phyloP scores from a whole-genome alignment of 345 rosid genomes.

The Eutrema yunnanense region DNA sequence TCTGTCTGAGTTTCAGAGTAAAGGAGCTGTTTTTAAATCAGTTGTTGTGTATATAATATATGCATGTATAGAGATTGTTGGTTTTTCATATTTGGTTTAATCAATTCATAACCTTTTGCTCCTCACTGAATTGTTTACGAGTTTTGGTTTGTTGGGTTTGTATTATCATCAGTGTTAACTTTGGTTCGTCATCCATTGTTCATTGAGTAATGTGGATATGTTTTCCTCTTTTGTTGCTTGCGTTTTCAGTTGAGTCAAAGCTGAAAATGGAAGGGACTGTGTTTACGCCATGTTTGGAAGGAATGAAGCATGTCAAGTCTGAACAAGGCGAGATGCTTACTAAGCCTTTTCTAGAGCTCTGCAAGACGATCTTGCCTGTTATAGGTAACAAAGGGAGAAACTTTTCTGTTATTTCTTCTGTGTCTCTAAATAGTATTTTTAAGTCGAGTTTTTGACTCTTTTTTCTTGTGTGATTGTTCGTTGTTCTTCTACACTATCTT shows the following conservation, averaged over 20 bases:
- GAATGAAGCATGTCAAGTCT: slow-evolving; percentile 77
- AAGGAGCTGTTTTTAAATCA: background rate
- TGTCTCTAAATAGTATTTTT: background rate
- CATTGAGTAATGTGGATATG: background rate
- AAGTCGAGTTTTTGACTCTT: background rate
- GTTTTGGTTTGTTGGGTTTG: background rate
- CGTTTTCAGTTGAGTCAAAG: background rate
- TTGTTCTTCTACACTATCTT: background rate
- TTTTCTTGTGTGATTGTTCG: background rate
- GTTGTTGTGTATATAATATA: background rate
- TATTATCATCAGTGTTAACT: background rate
- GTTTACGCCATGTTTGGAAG: slow-evolving; percentile 79
- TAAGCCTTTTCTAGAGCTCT: slow-evolving; percentile 79
- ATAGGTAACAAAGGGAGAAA: slow-evolving; percentile 37
- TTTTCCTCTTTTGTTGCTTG: background rate
- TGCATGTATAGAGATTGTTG: background rate
- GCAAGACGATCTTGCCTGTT: slow-evolving; percentile 81
- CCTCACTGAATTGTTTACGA: background rate
- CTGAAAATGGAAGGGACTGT: slow-evolving; percentile 63
- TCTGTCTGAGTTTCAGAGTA: background rate
- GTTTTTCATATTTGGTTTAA: background rate
- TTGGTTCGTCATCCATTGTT: background rate
- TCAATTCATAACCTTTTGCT: background rate
- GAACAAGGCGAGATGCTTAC: slow-evolving; percentile 71
- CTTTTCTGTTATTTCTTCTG: background rate